These are phyloP conservation scores for Penicillium sp. DNA, from an alignment of 2,329 filamentous ascomycete genomes.

Conservation along the genomic window DNA sequence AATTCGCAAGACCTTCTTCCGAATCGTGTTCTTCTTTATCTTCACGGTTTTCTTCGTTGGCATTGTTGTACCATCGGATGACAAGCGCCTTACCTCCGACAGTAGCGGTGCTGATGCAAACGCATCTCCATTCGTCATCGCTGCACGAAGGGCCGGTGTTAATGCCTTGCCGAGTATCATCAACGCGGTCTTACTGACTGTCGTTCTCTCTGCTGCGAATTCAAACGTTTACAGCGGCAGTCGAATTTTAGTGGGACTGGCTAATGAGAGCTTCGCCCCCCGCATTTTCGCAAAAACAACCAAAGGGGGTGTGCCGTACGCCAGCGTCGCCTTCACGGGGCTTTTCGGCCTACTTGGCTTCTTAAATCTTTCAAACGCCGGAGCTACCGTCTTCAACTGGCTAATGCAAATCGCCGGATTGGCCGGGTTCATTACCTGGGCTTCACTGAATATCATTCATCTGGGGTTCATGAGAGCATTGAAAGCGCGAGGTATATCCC, in stretches of 20 bases:
- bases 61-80: slow-evolving; percentile 66
- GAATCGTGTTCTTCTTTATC: slow-evolving; percentile 63
- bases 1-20: slow-evolving; percentile 74
- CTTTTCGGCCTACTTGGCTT: slow-evolving; percentile 8
- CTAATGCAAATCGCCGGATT: slow-evolving; percentile 7
- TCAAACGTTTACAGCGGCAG: slow-evolving; percentile 10
- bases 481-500: slow-evolving; percentile 3
- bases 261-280: slow-evolving; percentile 6
- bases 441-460: slow-evolving; percentile 7
- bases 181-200: slow-evolving; percentile 6
- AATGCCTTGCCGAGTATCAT: slow-evolving; percentile 6
- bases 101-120: background rate
- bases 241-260: slow-evolving; percentile 6
- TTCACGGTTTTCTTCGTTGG: slow-evolving; percentile 64
- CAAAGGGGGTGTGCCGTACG: slow-evolving; percentile 3
- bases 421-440: slow-evolving; percentile 9
- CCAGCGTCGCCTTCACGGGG: slow-evolving; percentile 3
- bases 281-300: slow-evolving; percentile 2
- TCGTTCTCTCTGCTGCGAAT: slow-evolving; percentile 8
- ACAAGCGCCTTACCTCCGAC: slow-evolving; percentile 53
- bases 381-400: slow-evolving; percentile 10
- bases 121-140: slow-evolving; percentile 6
- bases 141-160: slow-evolving; percentile 4
- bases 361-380: slow-evolving; percentile 4
- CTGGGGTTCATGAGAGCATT: slow-evolving; percentile 6